Percentiles rank a stretch among this genome's conserved stretches.
phyloP scores from a whole-genome alignment of 768 basidiomycete species.

The Daedaleopsis sinensis region DNA sequence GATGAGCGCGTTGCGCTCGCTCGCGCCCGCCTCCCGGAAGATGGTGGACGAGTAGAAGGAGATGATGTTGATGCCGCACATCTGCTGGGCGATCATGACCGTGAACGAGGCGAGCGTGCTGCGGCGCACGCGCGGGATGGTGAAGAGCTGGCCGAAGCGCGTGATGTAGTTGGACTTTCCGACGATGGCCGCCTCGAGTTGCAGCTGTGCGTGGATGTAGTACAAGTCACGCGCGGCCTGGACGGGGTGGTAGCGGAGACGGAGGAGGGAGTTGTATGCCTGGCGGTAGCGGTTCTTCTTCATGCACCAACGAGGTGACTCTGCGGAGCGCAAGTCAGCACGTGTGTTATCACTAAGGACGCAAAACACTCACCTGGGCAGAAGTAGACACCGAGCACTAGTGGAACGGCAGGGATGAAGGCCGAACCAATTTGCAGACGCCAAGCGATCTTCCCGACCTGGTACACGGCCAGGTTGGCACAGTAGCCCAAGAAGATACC shows the following conservation, averaged over 20 bases:
- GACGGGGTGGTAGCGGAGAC: conserved; percentile 65
- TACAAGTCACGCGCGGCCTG: conserved; percentile 53
- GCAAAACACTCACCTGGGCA: conserved; percentile 25
- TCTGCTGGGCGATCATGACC: conserved; percentile 79
- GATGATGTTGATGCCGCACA: conserved; percentile 77
- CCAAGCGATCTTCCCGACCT: conserved; percentile 54
- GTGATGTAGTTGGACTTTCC: conserved; percentile 34
- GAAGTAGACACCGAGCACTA: conserved; percentile 43
- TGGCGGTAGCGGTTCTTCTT: conserved; percentile 69
- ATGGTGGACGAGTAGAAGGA: conserved; percentile 81
- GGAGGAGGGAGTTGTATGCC: conserved; percentile 60
- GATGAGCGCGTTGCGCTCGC: conserved; percentile 52
- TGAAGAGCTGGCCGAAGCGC: conserved; percentile 65
- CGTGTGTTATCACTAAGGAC: too few species aligned
- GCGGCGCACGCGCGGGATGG: conserved; percentile 68
- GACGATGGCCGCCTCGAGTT: conserved; percentile 62
- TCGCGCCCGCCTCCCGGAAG: conserved; percentile 62
- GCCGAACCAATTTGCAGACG: conserved; percentile 65
- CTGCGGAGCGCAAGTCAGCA: conserved; percentile 30
- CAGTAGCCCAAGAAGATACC: conserved; percentile 75
- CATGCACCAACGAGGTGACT: conserved; percentile 86
- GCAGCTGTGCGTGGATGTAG: conserved; percentile 66
- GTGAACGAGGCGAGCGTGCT: conserved; percentile 60
- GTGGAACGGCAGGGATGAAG: conserved; percentile 40
- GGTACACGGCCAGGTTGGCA: conserved; percentile 50